Evolutionary conservation across 257 asterid species (phyloP).

Genomic region (Solanum pimpinellifolium): DNA sequence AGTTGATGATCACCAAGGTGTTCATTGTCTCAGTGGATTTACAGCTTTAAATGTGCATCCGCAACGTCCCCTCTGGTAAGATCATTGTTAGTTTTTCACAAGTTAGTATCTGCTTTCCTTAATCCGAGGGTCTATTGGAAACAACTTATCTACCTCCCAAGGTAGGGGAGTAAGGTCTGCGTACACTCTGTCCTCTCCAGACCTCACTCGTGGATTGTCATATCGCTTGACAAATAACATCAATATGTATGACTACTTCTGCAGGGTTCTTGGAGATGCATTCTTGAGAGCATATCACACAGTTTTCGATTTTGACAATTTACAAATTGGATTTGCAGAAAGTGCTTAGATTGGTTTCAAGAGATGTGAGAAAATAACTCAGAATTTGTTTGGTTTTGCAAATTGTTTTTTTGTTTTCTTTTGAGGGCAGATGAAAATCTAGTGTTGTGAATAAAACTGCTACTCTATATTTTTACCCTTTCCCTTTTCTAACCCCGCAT

Average conservation of each 20-base stretch:
- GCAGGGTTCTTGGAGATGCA: conserved; percentile 24
- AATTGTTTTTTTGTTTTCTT: background rate
- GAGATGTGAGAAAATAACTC: background rate
- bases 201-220: background rate
- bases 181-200: background rate
- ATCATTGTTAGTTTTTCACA: background rate
- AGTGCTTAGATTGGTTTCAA: background rate
- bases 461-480: background rate
- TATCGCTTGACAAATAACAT: background rate
- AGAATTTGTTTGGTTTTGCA: background rate
- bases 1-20: conserved; percentile 5
- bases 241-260: background rate
- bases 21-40: conserved; percentile 20
- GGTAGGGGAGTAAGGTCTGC: background rate
- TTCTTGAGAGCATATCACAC: conserved; percentile 28
- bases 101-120: background rate
- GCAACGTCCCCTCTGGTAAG: conserved; percentile 23
- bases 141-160: background rate
- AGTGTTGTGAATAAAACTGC: background rate
- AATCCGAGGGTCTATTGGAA: background rate
- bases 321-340: conserved; percentile 23
- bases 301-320: conserved; percentile 18
- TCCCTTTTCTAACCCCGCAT: background rate
- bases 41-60: conserved; percentile 15
- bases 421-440: background rate